phyloP scores from a whole-genome alignment of 495 filamentous ascomycete genomes.

The Aspergillus sparsus region DNA sequence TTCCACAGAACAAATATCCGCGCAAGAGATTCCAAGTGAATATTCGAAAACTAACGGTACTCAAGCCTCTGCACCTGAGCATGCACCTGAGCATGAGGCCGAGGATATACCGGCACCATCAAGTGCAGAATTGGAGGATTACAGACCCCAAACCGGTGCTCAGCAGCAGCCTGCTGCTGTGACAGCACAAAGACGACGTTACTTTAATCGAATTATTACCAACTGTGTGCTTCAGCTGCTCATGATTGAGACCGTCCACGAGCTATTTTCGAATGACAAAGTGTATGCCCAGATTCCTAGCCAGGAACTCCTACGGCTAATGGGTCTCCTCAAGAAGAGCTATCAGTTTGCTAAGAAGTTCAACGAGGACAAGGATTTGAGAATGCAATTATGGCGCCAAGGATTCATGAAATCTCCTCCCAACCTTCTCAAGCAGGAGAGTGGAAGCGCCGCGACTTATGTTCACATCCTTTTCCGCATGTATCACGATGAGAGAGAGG shows the following conservation, averaged over 20 bases:
- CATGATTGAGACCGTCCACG: slow-evolving; percentile 99
- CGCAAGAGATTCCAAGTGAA: slow-evolving; percentile 41
- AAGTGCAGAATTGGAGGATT: slow-evolving; percentile 77
- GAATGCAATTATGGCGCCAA: slow-evolving; percentile 92
- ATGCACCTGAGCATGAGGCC: slow-evolving; percentile 39
- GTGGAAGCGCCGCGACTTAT: slow-evolving; percentile 87
- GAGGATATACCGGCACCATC: slow-evolving; percentile 42
- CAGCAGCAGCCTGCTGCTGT: slow-evolving; percentile 88
- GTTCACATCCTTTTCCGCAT: slow-evolving; percentile 92
- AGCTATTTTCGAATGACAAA: slow-evolving; percentile 94
- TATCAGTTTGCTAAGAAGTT: slow-evolving; percentile 96
- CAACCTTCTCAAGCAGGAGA: slow-evolving; percentile 97
- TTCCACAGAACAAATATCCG: slow-evolving; percentile 23
- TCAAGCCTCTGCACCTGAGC: slow-evolving; percentile 24
- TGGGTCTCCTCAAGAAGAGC: slow-evolving; percentile 89
- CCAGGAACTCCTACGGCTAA: slow-evolving; percentile 81
- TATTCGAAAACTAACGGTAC: slow-evolving; percentile 65
- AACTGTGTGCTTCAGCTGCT: slow-evolving; percentile 95
- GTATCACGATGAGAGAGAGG: slow-evolving; percentile 86
- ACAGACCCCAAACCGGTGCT: slow-evolving; percentile 64
- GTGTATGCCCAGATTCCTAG: slow-evolving; percentile 94
- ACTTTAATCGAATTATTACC: slow-evolving; percentile 99
- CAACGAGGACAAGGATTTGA: slow-evolving; percentile 93
- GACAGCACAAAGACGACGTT: slow-evolving; percentile 87
- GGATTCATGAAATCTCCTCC: slow-evolving; percentile 99